These are phyloP conservation scores for Middelhovenomyces tepae DNA, from an alignment of 805 yeast species.

Conservation along the genomic window DNA sequence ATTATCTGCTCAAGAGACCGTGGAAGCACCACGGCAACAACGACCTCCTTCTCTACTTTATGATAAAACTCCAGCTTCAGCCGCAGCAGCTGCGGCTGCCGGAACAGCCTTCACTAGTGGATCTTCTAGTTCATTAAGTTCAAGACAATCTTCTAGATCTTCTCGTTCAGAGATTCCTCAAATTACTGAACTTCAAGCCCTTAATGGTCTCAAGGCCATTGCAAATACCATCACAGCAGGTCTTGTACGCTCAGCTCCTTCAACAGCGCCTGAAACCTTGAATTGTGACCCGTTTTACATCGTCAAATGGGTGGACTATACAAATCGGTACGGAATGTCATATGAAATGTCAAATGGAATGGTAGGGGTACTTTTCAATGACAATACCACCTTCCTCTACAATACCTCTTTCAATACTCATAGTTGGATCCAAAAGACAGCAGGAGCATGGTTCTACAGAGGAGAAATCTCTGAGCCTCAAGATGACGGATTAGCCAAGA, in stretches of 20 bases:
- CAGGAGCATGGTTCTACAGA: too few species aligned
- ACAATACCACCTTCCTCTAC: conserved; percentile 67
- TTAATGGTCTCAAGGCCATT: too few species aligned
- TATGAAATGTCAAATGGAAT: conserved; percentile 85
- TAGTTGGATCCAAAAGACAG: conserved; percentile 30
- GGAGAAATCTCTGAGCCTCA: neutral
- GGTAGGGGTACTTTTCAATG: conserved; percentile 84
- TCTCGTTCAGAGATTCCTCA: conserved; percentile 2
- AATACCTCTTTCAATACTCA: conserved; percentile 43
- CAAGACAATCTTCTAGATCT: too few species aligned
- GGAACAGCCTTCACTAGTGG: neutral
- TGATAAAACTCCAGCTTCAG: too few species aligned
- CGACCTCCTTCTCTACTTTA: too few species aligned
- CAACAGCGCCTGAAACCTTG: too few species aligned
- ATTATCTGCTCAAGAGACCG: too few species aligned
- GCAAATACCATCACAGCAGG: too few species aligned
- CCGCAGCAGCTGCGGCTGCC: neutral
- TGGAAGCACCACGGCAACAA: too few species aligned
- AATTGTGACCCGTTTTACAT: conserved; percentile 51
- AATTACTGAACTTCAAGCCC: too few species aligned
- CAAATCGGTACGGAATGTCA: conserved; percentile 91
- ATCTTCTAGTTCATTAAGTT: neutral
- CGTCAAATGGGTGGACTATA: conserved; percentile 96
- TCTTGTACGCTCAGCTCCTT: too few species aligned
- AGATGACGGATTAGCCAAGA: conserved; percentile 28